Conservation (phyloP, 139 green algal genomes). For the Monoraphidium neglectum region DNA sequence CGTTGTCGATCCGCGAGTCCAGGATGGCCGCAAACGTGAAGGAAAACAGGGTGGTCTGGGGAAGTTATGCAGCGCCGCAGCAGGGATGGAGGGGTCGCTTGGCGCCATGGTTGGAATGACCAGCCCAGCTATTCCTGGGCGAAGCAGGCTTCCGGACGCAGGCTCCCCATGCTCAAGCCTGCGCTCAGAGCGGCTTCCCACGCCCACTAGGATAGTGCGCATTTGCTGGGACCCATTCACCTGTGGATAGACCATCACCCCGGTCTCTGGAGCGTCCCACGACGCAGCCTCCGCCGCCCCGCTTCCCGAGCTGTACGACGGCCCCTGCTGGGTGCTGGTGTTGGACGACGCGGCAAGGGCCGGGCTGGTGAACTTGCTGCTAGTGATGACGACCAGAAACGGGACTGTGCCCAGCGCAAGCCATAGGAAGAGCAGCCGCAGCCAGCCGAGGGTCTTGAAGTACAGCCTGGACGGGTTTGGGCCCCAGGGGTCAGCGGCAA, state of each 20-base stretch:
- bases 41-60: slow-evolving; percentile 9
- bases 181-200: no score
- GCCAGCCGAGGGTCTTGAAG: slow-evolving; percentile 40
- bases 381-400: slow-evolving; percentile 30
- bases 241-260: no score
- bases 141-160: not conserved
- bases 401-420: slow-evolving; percentile 21
- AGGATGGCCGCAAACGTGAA: slow-evolving; percentile 42
- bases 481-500: no score
- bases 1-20: slow-evolving; percentile 37
- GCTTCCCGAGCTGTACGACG: no score
- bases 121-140: not conserved
- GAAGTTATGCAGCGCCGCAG: not conserved
- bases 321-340: not conserved
- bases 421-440: slow-evolving; percentile 27
- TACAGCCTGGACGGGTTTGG: no score
- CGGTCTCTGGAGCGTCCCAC: no score
- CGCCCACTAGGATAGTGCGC: no score
- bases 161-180: slow-evolving; percentile 1
- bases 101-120: no score
- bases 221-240: no score
- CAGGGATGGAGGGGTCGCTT: not conserved
- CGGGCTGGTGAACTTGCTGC: slow-evolving; percentile 33
- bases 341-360: not conserved
- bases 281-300: no score